phyloP scores from a whole-genome alignment of 495 filamentous ascomycete genomes.

The Wilcoxina mikolae region DNA sequence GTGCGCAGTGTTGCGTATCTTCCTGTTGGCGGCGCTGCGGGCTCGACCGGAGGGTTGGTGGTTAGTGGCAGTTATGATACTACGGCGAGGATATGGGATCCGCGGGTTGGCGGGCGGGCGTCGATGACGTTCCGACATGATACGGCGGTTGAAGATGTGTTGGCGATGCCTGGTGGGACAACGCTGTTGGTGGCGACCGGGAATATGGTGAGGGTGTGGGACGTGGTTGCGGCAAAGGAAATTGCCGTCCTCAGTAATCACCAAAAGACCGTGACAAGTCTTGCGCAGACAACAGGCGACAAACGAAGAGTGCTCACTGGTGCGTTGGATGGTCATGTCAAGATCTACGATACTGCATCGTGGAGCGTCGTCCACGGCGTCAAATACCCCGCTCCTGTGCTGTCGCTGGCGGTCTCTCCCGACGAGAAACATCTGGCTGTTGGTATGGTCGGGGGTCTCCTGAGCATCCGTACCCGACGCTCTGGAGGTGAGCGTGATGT shows the following conservation, averaged over 20 bases:
- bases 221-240: slow-evolving; percentile 81
- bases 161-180: slow-evolving; percentile 74
- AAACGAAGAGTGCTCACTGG: slow-evolving; percentile 58
- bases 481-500: slow-evolving; percentile 60
- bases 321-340: slow-evolving; percentile 86
- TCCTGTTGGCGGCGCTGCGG: slow-evolving; percentile 35
- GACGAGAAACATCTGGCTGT: slow-evolving; percentile 82
- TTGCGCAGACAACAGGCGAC: slow-evolving; percentile 51
- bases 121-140: slow-evolving; percentile 88
- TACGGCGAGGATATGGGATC: slow-evolving; percentile 88
- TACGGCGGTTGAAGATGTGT: slow-evolving; percentile 67
- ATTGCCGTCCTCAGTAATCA: slow-evolving; percentile 77
- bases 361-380: slow-evolving; percentile 89
- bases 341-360: slow-evolving; percentile 76
- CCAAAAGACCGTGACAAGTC: slow-evolving; percentile 88
- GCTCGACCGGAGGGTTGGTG: slow-evolving; percentile 54
- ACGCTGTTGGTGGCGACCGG: slow-evolving; percentile 72
- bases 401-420: slow-evolving; percentile 62
- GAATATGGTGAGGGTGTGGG: slow-evolving; percentile 82
- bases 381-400: slow-evolving; percentile 81
- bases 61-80: slow-evolving; percentile 87
- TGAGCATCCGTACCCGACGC: slow-evolving; percentile 74
- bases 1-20: slow-evolving; percentile 76
- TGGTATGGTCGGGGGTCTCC: slow-evolving; percentile 78
- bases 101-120: slow-evolving; percentile 39